Evolutionary conservation across 2,329 filamentous ascomycete species (phyloP).

Genomic region (Zymoseptoria passerinii): DNA sequence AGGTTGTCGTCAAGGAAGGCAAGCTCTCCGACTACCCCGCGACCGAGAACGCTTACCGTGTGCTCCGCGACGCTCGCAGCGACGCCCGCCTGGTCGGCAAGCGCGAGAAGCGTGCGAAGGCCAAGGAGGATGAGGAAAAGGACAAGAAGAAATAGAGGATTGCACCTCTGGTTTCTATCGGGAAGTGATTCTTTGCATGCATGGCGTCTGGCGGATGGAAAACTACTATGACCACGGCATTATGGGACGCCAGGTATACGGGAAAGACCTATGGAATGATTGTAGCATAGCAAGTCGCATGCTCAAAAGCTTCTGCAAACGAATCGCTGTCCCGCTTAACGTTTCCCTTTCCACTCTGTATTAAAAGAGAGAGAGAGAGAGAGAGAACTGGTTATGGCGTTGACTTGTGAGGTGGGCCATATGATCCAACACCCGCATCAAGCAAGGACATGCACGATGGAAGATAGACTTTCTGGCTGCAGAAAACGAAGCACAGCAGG

Average conservation of each 20-base stretch:
- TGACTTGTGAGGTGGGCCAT: too few species aligned
- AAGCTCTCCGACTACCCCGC: constrained; percentile 60
- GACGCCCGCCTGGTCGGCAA: constrained; percentile 73
- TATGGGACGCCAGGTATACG: constrained; percentile 17
- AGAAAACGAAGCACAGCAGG: neutral
- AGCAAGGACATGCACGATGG: neutral
- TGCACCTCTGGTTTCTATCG: constrained; percentile 3
- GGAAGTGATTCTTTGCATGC: constrained; percentile 19
- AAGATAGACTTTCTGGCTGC: neutral
- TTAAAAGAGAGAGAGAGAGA: neutral
- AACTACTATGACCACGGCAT: constrained; percentile 11
- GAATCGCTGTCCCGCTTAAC: constrained; percentile 13
- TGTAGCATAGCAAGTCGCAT: constrained; percentile 18
- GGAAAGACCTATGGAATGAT: constrained; percentile 12
- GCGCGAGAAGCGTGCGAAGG: constrained; percentile 88
- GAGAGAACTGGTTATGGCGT: neutral
- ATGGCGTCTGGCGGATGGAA: constrained; percentile 16
- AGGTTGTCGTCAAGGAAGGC: constrained; percentile 68
- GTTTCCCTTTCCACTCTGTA: neutral
- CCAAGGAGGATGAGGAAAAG: constrained; percentile 73
- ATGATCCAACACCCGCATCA: neutral
- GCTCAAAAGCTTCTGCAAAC: constrained; percentile 14
- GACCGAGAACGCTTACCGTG: constrained; percentile 80
- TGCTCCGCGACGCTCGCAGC: constrained; percentile 74
- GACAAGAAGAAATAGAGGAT: constrained; percentile 69